A percentile compares a stretch with the other conserved stretches of the same genome.
These are phyloP conservation scores for Thamnidium elegans DNA, from an alignment of 192 early-diverging fungal species.

Conservation along the genomic window DNA sequence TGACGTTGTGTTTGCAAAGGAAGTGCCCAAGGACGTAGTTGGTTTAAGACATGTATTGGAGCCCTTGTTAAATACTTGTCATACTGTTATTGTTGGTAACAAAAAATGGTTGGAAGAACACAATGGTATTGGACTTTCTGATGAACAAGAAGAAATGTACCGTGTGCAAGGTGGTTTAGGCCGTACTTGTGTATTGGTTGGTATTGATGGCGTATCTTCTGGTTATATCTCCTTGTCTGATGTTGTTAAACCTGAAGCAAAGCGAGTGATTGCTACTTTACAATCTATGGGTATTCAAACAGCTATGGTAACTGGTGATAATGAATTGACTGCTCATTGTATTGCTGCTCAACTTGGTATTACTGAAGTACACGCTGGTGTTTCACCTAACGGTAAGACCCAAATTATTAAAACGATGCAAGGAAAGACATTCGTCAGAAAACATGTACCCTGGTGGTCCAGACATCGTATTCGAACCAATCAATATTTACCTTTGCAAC, in stretches of 20 bases:
- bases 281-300: constrained; percentile 72
- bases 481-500: neutral
- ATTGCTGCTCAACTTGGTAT: constrained; percentile 87
- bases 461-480: neutral
- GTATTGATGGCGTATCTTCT: constrained; percentile 53
- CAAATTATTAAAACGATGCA: constrained; percentile 53
- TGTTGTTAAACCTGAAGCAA: constrained; percentile 75
- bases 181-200: constrained; percentile 79
- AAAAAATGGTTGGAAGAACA: constrained; percentile 53
- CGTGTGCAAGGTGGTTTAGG: constrained; percentile 59
- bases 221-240: constrained; percentile 86
- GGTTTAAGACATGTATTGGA: neutral
- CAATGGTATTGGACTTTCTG: constrained; percentile 40
- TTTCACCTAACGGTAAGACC: constrained; percentile 88
- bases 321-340: constrained; percentile 74
- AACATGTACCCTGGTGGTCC: neutral
- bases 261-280: constrained; percentile 65
- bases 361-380: constrained; percentile 80
- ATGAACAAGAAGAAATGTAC: neutral
- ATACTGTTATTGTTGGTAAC: constrained; percentile 73
- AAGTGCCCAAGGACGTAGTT: neutral
- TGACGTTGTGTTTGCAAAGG: constrained; percentile 22
- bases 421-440: neutral
- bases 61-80: neutral
- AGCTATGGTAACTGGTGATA: constrained; percentile 94